phyloP scores from a whole-genome alignment of 805 yeast genomes.

The Zygosaccharomyces siamensis region DNA sequence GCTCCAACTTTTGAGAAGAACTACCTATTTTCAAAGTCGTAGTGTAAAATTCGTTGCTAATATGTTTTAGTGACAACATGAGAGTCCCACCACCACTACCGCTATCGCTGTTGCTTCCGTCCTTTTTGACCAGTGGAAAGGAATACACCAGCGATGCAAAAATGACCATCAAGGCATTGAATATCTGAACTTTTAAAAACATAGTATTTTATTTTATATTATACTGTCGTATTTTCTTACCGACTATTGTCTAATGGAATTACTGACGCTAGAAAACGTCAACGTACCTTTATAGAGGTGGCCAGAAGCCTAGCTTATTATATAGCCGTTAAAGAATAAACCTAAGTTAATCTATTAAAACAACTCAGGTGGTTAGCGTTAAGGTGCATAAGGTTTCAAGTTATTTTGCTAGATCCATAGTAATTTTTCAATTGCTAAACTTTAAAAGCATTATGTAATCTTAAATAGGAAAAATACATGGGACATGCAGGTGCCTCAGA shows the following conservation, averaged over 20 bases:
- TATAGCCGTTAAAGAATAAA: not conserved
- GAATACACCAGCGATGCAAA: not conserved
- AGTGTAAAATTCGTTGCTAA: constrained; percentile 29
- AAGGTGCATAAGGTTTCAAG: not conserved
- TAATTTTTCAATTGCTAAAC: not conserved
- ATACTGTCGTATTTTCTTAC: not conserved
- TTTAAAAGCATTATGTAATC: constrained; percentile 2
- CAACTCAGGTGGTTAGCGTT: not conserved
- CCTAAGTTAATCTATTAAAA: not conserved
- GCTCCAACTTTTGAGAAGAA: constrained; percentile 40
- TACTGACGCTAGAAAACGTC: constrained; percentile 5
- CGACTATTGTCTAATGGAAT: not conserved
- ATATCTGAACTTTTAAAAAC: not conserved
- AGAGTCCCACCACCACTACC: constrained; percentile 4
- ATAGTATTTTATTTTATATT: not conserved
- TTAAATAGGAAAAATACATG: constrained; percentile 3
- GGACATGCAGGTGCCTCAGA: not conserved
- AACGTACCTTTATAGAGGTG: not conserved
- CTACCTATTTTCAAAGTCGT: constrained; percentile 36
- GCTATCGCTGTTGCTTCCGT: not conserved
- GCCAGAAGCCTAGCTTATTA: not conserved
- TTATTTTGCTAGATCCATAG: not conserved
- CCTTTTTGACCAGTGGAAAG: not conserved
- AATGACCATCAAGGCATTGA: not conserved
- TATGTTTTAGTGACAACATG: constrained; percentile 12